Conservation (phyloP, 2,329 filamentous ascomycete genomes). For the Aspergillus sp. region DNA sequence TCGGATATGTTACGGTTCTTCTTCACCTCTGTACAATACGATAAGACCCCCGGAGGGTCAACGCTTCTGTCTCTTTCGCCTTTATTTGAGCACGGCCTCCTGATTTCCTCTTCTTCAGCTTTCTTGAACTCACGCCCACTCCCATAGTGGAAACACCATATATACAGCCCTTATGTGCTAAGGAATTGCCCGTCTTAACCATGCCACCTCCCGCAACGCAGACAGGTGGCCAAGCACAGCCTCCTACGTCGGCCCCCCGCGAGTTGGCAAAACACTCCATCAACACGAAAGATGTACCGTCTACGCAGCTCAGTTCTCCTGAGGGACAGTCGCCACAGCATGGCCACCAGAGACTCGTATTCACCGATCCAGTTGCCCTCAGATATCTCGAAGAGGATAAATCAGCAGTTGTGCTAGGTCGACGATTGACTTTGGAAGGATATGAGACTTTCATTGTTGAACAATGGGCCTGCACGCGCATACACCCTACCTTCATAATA, state of each 20-base stretch:
- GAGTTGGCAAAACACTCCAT: slow-evolving; percentile 30
- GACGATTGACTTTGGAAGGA: slow-evolving; percentile 68
- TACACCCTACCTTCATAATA: slow-evolving; percentile 87
- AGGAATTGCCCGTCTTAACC: slow-evolving; percentile 9
- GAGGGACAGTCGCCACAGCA: slow-evolving; percentile 25
- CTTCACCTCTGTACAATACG: slow-evolving; percentile 23
- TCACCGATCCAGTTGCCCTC: slow-evolving; percentile 67
- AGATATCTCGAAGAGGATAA: slow-evolving; percentile 83
- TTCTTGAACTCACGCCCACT: background rate
- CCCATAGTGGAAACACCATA: slow-evolving; percentile 9
- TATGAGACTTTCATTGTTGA: slow-evolving; percentile 95
- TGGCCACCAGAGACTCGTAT: slow-evolving; percentile 60
- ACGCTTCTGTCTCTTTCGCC: slow-evolving; percentile 21
- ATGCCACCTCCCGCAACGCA: slow-evolving; percentile 27
- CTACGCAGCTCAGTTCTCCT: slow-evolving; percentile 19
- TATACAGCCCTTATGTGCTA: slow-evolving; percentile 12
- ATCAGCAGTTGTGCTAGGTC: slow-evolving; percentile 72
- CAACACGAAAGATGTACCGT: slow-evolving; percentile 23
- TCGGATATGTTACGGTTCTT: slow-evolving; percentile 32
- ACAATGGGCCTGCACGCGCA: slow-evolving; percentile 93
- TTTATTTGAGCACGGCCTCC: slow-evolving; percentile 24
- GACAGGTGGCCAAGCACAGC: slow-evolving; percentile 23
- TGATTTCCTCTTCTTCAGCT: background rate
- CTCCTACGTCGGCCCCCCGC: slow-evolving; percentile 26
- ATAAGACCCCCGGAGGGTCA: slow-evolving; percentile 31